Evolutionary conservation across 495 filamentous ascomycete genomes (phyloP), one percentile per base, ranked within the genome.

Genomic region (Choiromyces venosus): DNA sequence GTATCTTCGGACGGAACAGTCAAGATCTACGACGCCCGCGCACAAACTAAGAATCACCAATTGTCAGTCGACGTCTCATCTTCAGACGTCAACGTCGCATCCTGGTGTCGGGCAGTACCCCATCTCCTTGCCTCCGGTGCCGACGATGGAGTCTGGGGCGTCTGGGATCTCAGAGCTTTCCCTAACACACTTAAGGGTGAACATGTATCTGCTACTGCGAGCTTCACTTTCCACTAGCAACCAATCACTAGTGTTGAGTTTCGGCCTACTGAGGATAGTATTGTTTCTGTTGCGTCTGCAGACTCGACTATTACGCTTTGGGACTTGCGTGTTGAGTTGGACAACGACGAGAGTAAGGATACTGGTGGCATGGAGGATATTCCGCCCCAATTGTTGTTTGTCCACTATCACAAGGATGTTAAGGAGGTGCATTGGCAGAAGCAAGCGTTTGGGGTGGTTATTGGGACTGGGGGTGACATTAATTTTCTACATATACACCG

Each of bases 91-190:
- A n/a, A n/a, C n/a, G n/a, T 99, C 39, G 91, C 97, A 84, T 93
- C 90, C 71, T 99, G 95, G 95, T 94, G 92, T 38, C 87, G 87
- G 56, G 88, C 92, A 80, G 96, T 92, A 1, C 88, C 89, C 29
- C 91, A 97, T 82, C 88, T 99, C 7, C 88, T 99, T 19, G 93
- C 94, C 0, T 93, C 94, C 4, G 95, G 95, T 38, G 92, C 92
- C 37, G 95, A 99, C 77, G 93, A 97, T 80, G 95, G 95, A 7
- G 89, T 90, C 42, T 98, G 93, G 93, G 93, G 88, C 0, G 93
- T 97, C 18, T 99, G 94, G 94, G 95, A 98, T 82, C 83, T 98
- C 76, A 87, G 95, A 71, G 91, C 94, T 78, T 98, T 95, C 91
- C 65, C 76, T 10, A 76, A 71, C n/a, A 68, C 16, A n/a, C n/a